Base-by-base conservation (phyloP, 768 basidiomycete genomes). In the Mycena haematopus region DNA sequence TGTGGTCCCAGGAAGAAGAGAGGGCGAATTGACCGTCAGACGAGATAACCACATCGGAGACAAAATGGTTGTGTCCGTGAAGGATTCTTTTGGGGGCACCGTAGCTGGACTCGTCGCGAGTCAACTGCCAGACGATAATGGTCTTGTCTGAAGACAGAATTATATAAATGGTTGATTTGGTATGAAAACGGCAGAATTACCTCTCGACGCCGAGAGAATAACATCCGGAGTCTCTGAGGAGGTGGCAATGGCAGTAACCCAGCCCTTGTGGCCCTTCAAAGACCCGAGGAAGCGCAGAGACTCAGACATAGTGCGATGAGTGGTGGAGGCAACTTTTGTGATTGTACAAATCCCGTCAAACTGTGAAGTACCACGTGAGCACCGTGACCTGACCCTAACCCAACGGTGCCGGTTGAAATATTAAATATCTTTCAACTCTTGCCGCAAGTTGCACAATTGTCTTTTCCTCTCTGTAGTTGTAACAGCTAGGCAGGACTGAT, bases 1-100 rank as follows among this genome's bases (percentile, higher is more conserved):
- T 99, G 84, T 99, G 96, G 82, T 99, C 97, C 97, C 97, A 99
- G 45, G 96, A 99, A 40, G 97, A 92, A 66, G 97, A 99, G 65
- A 99, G 91, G 49, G 97, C 96, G 78, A 98, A 99, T 82, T 99
- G 96, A 73, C 97, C 97, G 76, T 99, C 97, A 63, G 96, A 97
- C 63, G 96, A 98, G 77, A 98, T 96, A 72, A 97, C 96, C 71
- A 99, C 93, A 75, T 98, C 96, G 42, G 95, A 98, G 62, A 98
- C 96, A 76, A 98, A 98, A 84, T 97, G 96, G 82, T 98, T 99
- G 85, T 99, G 97, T 65, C 97, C 96, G 76, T 94, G 91, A 63
- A 99, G 90, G 73, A 98, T 93, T 75, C 91, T 90, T 84, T 99
- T 99, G 65, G 97, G 96, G 83, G 89, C 96, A 59, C 97, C 97